Base-by-base conservation (phyloP, 1,284 basidiomycete species). In the Rhodotorula sp. region DNA sequence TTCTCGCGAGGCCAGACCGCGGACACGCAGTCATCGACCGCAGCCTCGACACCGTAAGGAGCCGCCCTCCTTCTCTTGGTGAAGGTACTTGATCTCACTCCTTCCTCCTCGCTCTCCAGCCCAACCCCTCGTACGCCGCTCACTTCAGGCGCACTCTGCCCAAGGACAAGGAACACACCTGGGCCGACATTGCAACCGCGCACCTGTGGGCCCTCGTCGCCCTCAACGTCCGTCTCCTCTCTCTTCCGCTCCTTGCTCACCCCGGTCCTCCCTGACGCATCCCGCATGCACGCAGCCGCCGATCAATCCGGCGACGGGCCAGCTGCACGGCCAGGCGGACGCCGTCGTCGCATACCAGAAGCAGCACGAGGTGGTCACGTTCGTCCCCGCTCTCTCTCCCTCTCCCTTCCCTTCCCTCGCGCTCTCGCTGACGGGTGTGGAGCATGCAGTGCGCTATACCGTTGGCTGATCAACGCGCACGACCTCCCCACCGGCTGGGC, bases 401-500 rank as follows among this genome's bases (percentile, higher is more conserved):
- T 21, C 54, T n/a, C 37, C 1, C 59, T 27, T 44, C 27, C 19
- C 17, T 48, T 19, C 21, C 29, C 2, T 19, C 6, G 13, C 37
- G 51, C 51, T 3, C 27, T 0, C 39, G 15, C 51, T 39, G 48
- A 34, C 51, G 27, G 8, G 15, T 34, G 1, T 15, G 3, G 3
- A 19, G 9, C 27, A 0, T 10, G 22, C 67, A 79, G 78, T 37
- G 61, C 65, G 0, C 67, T 79, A n/a, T 71, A 78, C 41, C 70
- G 73, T 2, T 77, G 72, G 64, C 65, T 79, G 27, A 67, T 76
- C 55, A 64, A 69, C 37, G 71, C 71, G 27, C 62, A 50, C 27
- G 64, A 70, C 15, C 51, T 59, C 6, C 34, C 70, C 10, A 78
- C 76, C 4, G 69, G 70, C 1, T 80, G 78, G 78, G 62, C 69